Conservation (phyloP, 495 filamentous ascomycete genomes). For the Penicillium taxi region DNA sequence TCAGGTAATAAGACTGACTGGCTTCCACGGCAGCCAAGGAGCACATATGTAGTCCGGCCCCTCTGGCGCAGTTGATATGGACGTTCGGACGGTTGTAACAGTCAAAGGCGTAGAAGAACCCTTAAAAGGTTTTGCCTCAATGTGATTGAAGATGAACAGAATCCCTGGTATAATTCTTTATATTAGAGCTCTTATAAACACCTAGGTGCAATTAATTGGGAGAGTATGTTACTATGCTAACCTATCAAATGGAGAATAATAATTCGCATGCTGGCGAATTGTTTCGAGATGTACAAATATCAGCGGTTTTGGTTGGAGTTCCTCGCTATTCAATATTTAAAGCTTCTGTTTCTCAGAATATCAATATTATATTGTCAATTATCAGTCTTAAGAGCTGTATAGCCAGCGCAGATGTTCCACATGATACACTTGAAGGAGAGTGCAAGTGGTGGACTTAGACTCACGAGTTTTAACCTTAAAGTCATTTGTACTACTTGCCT, state of each 20-base stretch:
- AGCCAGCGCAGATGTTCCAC: no score
- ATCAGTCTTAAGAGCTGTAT: no score
- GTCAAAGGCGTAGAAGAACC: conserved; percentile 1
- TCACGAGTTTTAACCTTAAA: no score
- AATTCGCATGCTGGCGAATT: neutral
- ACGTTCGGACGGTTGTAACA: conserved; percentile 5
- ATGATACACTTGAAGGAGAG: no score
- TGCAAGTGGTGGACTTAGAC: no score
- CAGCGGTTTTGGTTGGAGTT: no score
- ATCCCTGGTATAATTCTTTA: neutral
- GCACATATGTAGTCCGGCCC: conserved; percentile 2
- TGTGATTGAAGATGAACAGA: neutral
- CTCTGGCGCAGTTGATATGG: conserved; percentile 1
- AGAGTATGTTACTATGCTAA: neutral
- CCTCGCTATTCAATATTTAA: no score
- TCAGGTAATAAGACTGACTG: conserved; percentile 3
- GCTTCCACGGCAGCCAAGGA: conserved; percentile 11
- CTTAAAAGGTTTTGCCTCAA: conserved; percentile 7
- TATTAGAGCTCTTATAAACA: neutral
- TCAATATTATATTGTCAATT: no score
- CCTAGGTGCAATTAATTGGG: neutral
- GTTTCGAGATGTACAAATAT: no score
- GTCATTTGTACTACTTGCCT: no score
- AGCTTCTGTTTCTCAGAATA: no score
- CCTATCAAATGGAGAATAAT: conserved; percentile 7